Evolutionary conservation across 73 alveolate species (phyloP), one percentile per base, ranked within the genome.

Genomic region (Effrenium voratum): DNA sequence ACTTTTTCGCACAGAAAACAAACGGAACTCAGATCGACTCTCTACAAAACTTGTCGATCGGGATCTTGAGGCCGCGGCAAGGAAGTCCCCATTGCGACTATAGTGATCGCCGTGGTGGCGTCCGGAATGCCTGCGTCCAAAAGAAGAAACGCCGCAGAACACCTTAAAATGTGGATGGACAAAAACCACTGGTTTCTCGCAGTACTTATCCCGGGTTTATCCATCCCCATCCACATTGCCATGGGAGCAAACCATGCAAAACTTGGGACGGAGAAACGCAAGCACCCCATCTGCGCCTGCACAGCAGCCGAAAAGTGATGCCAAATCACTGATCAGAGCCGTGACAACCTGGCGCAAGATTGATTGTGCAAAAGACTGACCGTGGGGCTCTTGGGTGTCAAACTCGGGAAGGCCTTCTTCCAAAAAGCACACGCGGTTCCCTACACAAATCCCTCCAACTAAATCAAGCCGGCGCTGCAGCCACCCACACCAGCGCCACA

Each of bases 81-180:
- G 43, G 99, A 99, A 0, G 99, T 73, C 41, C 99, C 99, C 84
- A 99, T 82, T 19, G 99, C 99, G n/a, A 99, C 99, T 32, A 99
- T 76, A 59, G 99, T 93, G 46, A 99, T 81, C 30, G 99, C 99
- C 26, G 99, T 99, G 15, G 96, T 93, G 38, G 99, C 98, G 24
- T 91, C 99, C 43, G 98, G 94, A 5, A 99, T 82, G 52, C 50
- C 95, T 87, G 84, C 3, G 12, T 13, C n/a, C n/a, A 30, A 4
- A 72, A 49, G 50, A 4, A 16, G 50, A 72, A 72, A 45, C 24
- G 82, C 79, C 22, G 22, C n/a, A 28, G 22, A 13, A 52, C 22
- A 52, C 22, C 10, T 52, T 13, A 13, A 63, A 13, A 22, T 52
- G 30, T 52, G 22, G 10, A 52, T 52, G 22, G 10, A 52, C 22